These are phyloP conservation scores for Aspergillus sp. DNA, from an alignment of 2,329 filamentous ascomycete genomes.

Conservation along the genomic window DNA sequence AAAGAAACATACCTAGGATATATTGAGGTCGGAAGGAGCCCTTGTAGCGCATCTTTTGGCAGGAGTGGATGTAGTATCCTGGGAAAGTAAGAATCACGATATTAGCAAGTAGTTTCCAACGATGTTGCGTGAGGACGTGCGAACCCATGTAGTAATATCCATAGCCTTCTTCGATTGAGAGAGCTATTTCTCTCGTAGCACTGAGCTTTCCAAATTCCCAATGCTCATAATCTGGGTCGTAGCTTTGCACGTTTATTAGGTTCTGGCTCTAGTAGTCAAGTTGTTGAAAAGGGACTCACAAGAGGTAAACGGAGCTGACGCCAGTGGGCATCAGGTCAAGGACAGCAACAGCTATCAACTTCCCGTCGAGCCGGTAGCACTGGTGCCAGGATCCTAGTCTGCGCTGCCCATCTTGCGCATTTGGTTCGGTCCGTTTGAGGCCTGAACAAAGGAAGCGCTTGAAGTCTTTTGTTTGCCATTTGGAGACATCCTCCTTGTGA, in stretches of 20 bases:
- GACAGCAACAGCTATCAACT: constrained; percentile 50
- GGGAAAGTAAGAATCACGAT: not conserved
- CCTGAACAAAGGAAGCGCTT: constrained; percentile 50
- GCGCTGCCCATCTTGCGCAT: constrained; percentile 37
- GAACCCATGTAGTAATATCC: constrained; percentile 65
- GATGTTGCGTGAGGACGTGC: constrained; percentile 1
- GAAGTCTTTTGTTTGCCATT: constrained; percentile 46
- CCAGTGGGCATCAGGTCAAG: constrained; percentile 48
- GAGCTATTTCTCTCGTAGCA: constrained; percentile 59
- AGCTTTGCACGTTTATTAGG: constrained; percentile 36
- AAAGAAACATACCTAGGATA: constrained; percentile 42
- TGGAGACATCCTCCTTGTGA: constrained; percentile 46
- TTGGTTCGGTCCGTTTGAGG: constrained; percentile 40
- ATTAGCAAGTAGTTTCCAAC: not conserved
- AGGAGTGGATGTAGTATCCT: constrained; percentile 64
- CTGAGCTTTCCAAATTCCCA: constrained; percentile 65
- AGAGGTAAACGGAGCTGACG: constrained; percentile 52
- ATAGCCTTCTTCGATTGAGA: constrained; percentile 57
- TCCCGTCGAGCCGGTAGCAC: constrained; percentile 51
- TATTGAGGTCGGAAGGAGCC: constrained; percentile 48
- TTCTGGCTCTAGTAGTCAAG: no score
- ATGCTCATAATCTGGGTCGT: constrained; percentile 60
- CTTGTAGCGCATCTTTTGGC: constrained; percentile 55
- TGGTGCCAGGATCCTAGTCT: constrained; percentile 52
- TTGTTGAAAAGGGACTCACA: constrained; percentile 33